phyloP scores from a whole-genome alignment of 306 rosid species.

The Sindora glabra region DNA sequence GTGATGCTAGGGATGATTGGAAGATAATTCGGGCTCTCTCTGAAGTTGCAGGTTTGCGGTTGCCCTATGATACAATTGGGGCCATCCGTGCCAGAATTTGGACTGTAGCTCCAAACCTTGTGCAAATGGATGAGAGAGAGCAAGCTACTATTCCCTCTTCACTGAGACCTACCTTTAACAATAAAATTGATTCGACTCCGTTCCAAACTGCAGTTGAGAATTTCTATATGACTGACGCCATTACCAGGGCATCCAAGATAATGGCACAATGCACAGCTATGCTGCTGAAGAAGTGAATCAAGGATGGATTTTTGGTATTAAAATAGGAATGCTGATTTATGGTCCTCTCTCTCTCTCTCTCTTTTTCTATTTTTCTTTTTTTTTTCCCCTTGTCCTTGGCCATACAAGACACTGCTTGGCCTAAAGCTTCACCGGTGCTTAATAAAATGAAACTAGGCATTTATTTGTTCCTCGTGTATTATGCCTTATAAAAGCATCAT shows the following conservation, averaged over 20 bases:
- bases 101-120: slow-evolving; percentile 85
- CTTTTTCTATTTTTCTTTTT: no score
- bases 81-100: slow-evolving; percentile 59
- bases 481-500: background rate
- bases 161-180: slow-evolving; percentile 46
- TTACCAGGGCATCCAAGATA: slow-evolving; percentile 96
- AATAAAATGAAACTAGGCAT: background rate
- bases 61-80: slow-evolving; percentile 71
- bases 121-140: slow-evolving; percentile 68
- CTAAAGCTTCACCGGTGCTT: slow-evolving; percentile 31
- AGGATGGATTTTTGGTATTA: slow-evolving; percentile 15
- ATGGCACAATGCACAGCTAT: slow-evolving; percentile 97
- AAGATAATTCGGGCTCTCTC: slow-evolving; percentile 88
- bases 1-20: slow-evolving; percentile 99
- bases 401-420: slow-evolving; percentile 20
- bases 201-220: slow-evolving; percentile 62
- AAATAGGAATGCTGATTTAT: slow-evolving; percentile 14
- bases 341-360: slow-evolving; percentile 21
- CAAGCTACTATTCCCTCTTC: slow-evolving; percentile 64
- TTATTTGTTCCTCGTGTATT: background rate
- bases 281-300: slow-evolving; percentile 76
- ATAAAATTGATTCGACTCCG: slow-evolving; percentile 42
- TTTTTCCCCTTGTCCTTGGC: slow-evolving; percentile 22
- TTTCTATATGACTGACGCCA: slow-evolving; percentile 96
- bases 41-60: slow-evolving; percentile 65